Evolutionary conservation across 768 basidiomycete species (phyloP).

Genomic region (Lactarius vividus): DNA sequence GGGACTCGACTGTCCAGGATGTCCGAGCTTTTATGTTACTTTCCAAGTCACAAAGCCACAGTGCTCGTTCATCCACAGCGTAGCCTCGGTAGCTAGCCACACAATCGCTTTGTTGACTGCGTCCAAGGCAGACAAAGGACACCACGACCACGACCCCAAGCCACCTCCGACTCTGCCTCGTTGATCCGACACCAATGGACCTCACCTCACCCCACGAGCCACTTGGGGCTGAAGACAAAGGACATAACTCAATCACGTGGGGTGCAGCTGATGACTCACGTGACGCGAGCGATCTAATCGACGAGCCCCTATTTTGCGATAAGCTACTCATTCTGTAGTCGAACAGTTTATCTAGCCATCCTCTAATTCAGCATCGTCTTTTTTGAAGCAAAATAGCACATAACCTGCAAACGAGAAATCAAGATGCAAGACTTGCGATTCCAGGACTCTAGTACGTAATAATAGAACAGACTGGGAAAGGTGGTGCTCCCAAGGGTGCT

Average conservation of each 20-base stretch:
- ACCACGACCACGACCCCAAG: not conserved
- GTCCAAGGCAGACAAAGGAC: conserved; percentile 10
- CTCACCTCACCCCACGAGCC: not conserved
- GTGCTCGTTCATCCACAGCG: conserved; percentile 9
- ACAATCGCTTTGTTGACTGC: not conserved
- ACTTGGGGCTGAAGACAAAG: conserved; percentile 1
- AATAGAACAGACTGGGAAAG: no score
- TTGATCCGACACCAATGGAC: not conserved
- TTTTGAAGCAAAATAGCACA: no score
- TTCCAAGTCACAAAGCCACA: conserved; percentile 3
- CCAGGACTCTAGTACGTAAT: no score
- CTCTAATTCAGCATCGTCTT: no score
- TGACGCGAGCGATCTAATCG: not conserved
- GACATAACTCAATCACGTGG: not conserved
- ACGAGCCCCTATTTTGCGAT: no score
- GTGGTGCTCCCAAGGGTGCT: no score
- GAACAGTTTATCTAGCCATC: no score
- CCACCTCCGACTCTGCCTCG: not conserved
- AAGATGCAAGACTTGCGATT: not conserved
- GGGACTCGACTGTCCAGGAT: not conserved
- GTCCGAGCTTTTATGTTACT: conserved; percentile 9
- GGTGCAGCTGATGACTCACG: not conserved
- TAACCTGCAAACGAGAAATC: not conserved
- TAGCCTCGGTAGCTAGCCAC: not conserved
- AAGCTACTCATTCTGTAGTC: no score